phyloP scores from a whole-genome alignment of 495 filamentous ascomycete species.

The Xanthoparmelia taractica region DNA sequence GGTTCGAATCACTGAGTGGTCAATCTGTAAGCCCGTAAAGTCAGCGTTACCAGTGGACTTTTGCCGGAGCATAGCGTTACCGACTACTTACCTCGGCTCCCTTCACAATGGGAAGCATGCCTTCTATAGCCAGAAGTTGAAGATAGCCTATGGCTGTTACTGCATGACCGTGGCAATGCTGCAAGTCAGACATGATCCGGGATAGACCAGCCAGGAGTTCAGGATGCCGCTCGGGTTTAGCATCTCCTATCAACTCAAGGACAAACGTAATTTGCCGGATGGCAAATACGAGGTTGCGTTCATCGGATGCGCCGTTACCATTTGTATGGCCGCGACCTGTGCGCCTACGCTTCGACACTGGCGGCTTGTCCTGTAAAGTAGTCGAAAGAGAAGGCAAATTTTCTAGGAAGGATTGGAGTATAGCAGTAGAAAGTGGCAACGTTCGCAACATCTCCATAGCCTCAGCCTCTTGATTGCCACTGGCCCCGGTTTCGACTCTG shows the following conservation, averaged over 20 bases:
- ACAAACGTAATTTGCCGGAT: slow-evolving; percentile 75
- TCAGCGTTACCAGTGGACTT: slow-evolving; percentile 7
- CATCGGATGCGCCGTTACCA: slow-evolving; percentile 37
- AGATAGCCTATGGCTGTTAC: slow-evolving; percentile 78
- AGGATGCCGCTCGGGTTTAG: slow-evolving; percentile 60
- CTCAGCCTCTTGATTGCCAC: slow-evolving; percentile 38
- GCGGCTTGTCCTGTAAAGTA: slow-evolving; percentile 54
- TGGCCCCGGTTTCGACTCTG: slow-evolving; percentile 17
- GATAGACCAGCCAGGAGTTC: slow-evolving; percentile 72
- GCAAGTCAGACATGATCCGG: slow-evolving; percentile 71
- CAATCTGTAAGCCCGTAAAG: slow-evolving; percentile 49
- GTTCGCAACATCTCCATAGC: slow-evolving; percentile 60
- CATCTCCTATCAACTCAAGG: slow-evolving; percentile 77
- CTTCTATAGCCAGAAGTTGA: slow-evolving; percentile 67
- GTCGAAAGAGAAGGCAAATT: slow-evolving; percentile 56
- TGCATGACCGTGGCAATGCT: slow-evolving; percentile 64
- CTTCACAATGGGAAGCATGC: slow-evolving; percentile 71
- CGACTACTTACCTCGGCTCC: slow-evolving; percentile 46
- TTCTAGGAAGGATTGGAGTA: slow-evolving; percentile 61
- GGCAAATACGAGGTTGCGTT: slow-evolving; percentile 50
- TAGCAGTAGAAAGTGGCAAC: slow-evolving; percentile 59
- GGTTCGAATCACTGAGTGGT: slow-evolving; percentile 65
- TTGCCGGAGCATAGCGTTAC: neutral
- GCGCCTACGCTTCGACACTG: slow-evolving; percentile 65
- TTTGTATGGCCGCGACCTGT: slow-evolving; percentile 58